phyloP scores from a whole-genome alignment of 306 rosid genomes.

The Cyamopsis tetragonoloba region DNA sequence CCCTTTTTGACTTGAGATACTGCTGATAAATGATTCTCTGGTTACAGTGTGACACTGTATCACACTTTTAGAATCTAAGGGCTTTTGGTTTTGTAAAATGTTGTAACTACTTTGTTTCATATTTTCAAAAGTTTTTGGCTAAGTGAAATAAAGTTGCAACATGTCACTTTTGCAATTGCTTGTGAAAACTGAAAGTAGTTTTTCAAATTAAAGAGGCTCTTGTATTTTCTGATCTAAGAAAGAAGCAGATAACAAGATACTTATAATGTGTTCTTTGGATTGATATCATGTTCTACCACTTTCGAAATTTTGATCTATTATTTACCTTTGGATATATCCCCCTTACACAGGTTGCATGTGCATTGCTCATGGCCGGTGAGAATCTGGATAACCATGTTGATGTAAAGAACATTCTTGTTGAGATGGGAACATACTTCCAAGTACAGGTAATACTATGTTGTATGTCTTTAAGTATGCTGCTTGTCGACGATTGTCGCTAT shows the following conservation, averaged over 20 bases:
- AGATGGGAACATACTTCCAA: slow-evolving; percentile 62
- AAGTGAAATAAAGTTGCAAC: too few species aligned
- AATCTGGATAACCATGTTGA: slow-evolving; percentile 49
- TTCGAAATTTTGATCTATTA: slow-evolving; percentile 18
- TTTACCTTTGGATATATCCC: not conserved
- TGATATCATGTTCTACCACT: slow-evolving; percentile 1
- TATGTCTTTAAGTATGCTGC: too few species aligned
- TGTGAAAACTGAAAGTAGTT: too few species aligned
- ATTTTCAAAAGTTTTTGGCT: too few species aligned
- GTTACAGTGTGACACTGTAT: not conserved
- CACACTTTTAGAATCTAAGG: not conserved
- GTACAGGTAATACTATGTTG: slow-evolving; percentile 45
- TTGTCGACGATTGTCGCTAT: too few species aligned
- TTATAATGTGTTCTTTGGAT: not conserved
- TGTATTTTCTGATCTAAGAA: not conserved
- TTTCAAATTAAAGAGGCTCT: too few species aligned
- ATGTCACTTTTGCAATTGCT: too few species aligned
- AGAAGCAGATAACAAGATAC: not conserved
- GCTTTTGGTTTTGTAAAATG: too few species aligned
- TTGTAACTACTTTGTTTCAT: too few species aligned
- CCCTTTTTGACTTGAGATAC: not conserved
- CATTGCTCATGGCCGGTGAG: slow-evolving; percentile 51
- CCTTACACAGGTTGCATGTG: slow-evolving; percentile 49
- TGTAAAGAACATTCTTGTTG: slow-evolving; percentile 52
- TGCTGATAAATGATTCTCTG: not conserved